Percentiles rank a stretch among this genome's conserved stretches.
phyloP scores from a whole-genome alignment of 176 grass and related monocot genomes.

The Panicum miliaceum region DNA sequence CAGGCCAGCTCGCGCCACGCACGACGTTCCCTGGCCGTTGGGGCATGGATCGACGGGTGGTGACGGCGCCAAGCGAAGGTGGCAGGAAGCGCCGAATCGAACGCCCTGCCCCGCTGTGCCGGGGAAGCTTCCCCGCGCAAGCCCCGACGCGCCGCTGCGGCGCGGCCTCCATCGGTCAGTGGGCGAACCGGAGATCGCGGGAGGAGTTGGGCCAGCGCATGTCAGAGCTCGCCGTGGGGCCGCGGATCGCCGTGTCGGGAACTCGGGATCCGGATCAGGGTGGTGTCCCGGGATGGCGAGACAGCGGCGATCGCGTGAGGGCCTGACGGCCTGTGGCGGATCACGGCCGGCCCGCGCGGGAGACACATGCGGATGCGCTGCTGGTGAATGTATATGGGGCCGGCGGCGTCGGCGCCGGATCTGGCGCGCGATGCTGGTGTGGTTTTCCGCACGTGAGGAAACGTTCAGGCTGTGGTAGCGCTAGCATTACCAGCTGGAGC shows the following conservation, averaged over 20 bases:
- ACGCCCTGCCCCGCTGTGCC: background rate
- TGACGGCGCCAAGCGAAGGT: conserved; percentile 36
- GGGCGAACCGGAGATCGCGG: background rate
- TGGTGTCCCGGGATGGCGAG: conserved; percentile 19
- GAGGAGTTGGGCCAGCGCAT: too few species aligned
- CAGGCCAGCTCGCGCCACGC: conserved; percentile 33
- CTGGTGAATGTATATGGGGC: too few species aligned
- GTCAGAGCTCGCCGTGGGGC: background rate
- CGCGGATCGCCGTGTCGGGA: background rate
- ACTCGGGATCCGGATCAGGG: background rate
- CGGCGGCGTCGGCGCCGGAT: too few species aligned
- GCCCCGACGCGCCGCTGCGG: background rate
- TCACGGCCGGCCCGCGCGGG: too few species aligned
- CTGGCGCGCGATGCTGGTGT: too few species aligned
- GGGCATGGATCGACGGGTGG: conserved; percentile 2
- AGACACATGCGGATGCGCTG: too few species aligned
- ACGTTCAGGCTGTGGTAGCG: too few species aligned
- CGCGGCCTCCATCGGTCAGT: background rate
- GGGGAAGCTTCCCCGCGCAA: background rate
- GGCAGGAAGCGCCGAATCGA: conserved; percentile 40
- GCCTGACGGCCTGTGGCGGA: too few species aligned
- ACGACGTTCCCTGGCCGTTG: conserved; percentile 26
- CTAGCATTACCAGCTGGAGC: too few species aligned
- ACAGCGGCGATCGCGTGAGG: conserved; percentile 34
- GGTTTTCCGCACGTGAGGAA: too few species aligned